Conservation (phyloP, 225 moss, liverwort and hornwort species). For the Sphagnum contortum region DNA sequence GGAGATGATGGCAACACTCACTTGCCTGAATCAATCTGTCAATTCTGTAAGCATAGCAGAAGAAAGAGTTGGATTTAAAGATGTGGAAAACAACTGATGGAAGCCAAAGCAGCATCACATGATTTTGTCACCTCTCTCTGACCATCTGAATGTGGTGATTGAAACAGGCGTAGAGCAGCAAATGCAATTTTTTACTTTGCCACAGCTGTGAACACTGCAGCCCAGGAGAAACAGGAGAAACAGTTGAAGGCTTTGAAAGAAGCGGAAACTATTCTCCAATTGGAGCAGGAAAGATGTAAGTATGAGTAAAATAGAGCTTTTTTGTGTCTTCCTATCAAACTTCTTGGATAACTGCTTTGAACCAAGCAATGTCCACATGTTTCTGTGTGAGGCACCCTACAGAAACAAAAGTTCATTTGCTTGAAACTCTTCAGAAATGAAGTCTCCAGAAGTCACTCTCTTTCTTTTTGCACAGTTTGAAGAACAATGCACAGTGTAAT, state of each 20-base stretch:
- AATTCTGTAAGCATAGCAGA: background rate
- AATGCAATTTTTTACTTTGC: slow-evolving; percentile 31
- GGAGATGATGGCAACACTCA: background rate
- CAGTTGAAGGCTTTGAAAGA: slow-evolving; percentile 24
- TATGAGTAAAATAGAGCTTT: background rate
- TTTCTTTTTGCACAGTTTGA: no score
- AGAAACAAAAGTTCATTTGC: no score
- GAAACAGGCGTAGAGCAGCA: slow-evolving; percentile 24
- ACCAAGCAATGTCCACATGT: no score
- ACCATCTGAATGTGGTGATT: background rate
- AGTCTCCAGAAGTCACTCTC: no score
- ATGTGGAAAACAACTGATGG: no score
- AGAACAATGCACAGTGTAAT: no score
- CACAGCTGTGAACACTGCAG: slow-evolving; percentile 19
- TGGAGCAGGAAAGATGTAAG: slow-evolving; percentile 35
- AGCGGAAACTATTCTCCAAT: slow-evolving; percentile 28
- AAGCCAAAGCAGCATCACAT: no score
- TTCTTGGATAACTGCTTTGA: no score
- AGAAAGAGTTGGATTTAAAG: no score
- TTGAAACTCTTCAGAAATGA: no score
- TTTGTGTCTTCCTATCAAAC: no score
- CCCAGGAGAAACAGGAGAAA: slow-evolving; percentile 33
- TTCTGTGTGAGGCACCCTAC: no score
- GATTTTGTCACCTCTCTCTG: background rate
- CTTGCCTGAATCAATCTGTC: background rate